Evolutionary conservation across 306 rosid species (phyloP).

Genomic region (Dryas drummondii): DNA sequence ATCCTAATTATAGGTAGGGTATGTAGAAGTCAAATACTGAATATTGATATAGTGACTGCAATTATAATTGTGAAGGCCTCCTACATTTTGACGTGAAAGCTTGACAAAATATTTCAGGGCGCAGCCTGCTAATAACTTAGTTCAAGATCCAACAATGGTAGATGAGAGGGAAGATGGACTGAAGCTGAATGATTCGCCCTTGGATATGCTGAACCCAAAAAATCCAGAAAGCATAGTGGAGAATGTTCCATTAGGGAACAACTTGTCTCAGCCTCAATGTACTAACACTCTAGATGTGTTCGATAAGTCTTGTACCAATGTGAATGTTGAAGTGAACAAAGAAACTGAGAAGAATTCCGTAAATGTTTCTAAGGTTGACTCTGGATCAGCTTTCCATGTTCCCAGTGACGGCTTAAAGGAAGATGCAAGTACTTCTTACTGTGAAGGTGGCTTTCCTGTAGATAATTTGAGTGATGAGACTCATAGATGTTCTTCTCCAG

Average conservation of each 20-base stretch:
- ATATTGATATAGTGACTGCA: slow-evolving; percentile 12
- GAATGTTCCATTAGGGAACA: slow-evolving; percentile 19
- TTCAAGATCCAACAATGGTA: slow-evolving; percentile 26
- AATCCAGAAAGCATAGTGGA: slow-evolving; percentile 27
- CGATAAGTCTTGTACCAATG: slow-evolving; percentile 34
- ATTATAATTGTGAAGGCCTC: slow-evolving; percentile 18
- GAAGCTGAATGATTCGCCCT: slow-evolving; percentile 33
- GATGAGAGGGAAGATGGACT: slow-evolving; percentile 43
- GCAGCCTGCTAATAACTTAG: slow-evolving; percentile 34
- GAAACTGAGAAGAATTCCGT: slow-evolving; percentile 40
- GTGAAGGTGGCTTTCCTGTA: slow-evolving; percentile 33
- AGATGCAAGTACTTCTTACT: slow-evolving; percentile 29
- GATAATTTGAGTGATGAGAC: slow-evolving; percentile 28
- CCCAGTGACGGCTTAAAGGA: slow-evolving; percentile 32
- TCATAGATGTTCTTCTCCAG: slow-evolving; percentile 14
- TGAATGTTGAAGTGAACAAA: slow-evolving; percentile 28
- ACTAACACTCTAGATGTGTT: slow-evolving; percentile 12
- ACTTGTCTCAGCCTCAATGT: slow-evolving; percentile 17
- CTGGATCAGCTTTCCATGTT: slow-evolving; percentile 27
- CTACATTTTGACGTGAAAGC: slow-evolving; percentile 16
- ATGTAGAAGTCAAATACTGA: slow-evolving; percentile 17
- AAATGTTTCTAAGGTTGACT: slow-evolving; percentile 29
- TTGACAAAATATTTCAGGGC: slow-evolving; percentile 47
- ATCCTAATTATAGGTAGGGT: slow-evolving; percentile 50
- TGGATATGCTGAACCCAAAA: slow-evolving; percentile 34